These are phyloP conservation scores for Acacia pycnantha DNA, from an alignment of 331 rosid genomes.

Conservation along the genomic window DNA sequence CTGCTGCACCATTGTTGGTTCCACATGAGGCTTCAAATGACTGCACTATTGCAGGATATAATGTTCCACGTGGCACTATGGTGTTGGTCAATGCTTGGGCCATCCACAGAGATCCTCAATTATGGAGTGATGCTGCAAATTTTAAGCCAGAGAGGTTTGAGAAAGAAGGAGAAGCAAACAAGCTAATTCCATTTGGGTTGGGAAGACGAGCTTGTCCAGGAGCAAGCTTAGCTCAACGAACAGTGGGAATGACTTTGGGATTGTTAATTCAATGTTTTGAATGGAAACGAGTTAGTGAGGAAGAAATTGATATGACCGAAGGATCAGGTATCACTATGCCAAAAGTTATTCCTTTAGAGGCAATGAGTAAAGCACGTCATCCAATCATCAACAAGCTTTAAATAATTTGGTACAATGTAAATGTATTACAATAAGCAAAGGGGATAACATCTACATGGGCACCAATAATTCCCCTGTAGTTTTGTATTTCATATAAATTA, in stretches of 20 bases:
- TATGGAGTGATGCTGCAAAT: not conserved
- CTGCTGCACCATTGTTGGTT: not conserved
- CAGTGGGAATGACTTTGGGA: not conserved
- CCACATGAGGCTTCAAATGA: not conserved
- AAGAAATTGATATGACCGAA: constrained; percentile 23
- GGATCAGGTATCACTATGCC: not conserved
- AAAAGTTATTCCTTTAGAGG: not conserved
- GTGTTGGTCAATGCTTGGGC: not conserved
- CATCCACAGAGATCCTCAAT: not conserved
- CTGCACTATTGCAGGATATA: not conserved
- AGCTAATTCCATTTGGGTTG: not conserved
- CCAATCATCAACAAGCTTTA: not conserved
- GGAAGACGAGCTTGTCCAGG: not conserved
- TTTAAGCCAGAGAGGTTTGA: constrained; percentile 1
- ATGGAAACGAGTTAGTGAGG: constrained; percentile 33
- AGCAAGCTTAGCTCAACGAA: not conserved
- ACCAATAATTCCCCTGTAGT: no score
- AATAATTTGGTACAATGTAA: no score
- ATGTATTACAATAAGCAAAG: no score
- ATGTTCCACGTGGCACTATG: not conserved
- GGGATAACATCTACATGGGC: no score
- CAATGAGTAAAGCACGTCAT: not conserved
- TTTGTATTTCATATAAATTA: no score
- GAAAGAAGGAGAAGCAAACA: not conserved
- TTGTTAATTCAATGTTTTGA: not conserved